phyloP scores from a whole-genome alignment of 352 stramenopile genomes.

The Elongisporangium undulatum region DNA sequence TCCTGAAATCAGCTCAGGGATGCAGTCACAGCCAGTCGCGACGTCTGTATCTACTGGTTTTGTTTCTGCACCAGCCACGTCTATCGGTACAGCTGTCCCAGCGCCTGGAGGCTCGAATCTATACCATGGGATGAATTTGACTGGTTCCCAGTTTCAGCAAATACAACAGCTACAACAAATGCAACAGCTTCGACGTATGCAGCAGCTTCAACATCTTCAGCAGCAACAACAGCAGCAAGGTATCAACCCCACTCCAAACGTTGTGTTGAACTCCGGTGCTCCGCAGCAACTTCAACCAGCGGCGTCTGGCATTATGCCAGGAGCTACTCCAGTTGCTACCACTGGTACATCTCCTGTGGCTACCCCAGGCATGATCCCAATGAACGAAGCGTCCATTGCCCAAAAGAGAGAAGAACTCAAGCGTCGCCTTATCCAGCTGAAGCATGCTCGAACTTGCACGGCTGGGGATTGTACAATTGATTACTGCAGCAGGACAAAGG shows the following conservation, averaged over 20 bases:
- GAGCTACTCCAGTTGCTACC: conserved; percentile 13
- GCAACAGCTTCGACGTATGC: conserved; percentile 77
- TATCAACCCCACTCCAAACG: neutral
- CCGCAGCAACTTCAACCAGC: conserved; percentile 7
- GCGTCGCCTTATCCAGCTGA: conserved; percentile 80
- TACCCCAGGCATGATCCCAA: conserved; percentile 46
- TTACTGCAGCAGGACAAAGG: conserved; percentile 80
- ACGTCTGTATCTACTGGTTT: conserved; percentile 26
- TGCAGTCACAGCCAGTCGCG: conserved; percentile 16
- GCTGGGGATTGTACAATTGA: conserved; percentile 68
- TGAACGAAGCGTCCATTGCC: conserved; percentile 78
- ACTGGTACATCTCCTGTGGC: conserved; percentile 20
- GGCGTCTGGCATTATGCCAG: conserved; percentile 8
- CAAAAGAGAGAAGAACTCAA: conserved; percentile 86
- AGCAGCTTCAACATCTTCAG: conserved; percentile 70
- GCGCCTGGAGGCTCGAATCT: conserved; percentile 30
- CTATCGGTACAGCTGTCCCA: conserved; percentile 24
- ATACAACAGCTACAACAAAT: conserved; percentile 87
- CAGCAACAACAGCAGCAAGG: conserved; percentile 40
- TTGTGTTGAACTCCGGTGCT: neutral
- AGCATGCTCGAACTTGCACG: conserved; percentile 82
- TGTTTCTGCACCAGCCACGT: conserved; percentile 28
- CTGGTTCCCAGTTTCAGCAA: conserved; percentile 70
- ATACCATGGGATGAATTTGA: conserved; percentile 80
- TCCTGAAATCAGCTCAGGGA: conserved; percentile 47